Percentiles rank a stretch among this genome's conserved stretches.
These are phyloP conservation scores for Verticillium alfalfae DNA, from an alignment of 2,329 filamentous ascomycete genomes.

Conservation along the genomic window DNA sequence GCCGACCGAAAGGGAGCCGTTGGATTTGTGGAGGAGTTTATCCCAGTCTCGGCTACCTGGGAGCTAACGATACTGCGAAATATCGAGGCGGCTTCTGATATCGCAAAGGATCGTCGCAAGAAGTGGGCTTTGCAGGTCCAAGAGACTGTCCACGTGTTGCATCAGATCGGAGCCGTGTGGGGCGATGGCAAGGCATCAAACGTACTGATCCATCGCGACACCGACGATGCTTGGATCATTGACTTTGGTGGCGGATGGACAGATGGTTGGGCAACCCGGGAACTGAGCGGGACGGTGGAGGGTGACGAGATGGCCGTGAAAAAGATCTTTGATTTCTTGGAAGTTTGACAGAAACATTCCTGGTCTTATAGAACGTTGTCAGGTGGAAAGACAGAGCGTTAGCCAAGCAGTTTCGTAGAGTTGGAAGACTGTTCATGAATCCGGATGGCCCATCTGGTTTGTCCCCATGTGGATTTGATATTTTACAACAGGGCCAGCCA, in stretches of 20 bases:
- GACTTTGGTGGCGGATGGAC: not conserved
- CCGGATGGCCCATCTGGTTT: too few relatives aligned
- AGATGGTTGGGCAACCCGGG: not conserved
- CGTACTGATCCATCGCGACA: not conserved
- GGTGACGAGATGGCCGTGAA: not conserved
- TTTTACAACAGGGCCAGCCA: too few relatives aligned
- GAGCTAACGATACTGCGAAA: not conserved
- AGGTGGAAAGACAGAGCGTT: too few relatives aligned
- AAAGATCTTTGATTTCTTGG: not conserved
- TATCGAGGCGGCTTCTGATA: not conserved
- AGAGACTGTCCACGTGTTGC: not conserved
- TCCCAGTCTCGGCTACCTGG: constrained; percentile 3
- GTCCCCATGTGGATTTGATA: too few relatives aligned
- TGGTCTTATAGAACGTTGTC: too few relatives aligned
- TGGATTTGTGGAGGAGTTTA: constrained; percentile 8
- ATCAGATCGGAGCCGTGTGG: not conserved
- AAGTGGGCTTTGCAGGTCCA: not conserved
- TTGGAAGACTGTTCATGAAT: too few relatives aligned
- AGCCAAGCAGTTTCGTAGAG: too few relatives aligned
- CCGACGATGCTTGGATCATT: not conserved
- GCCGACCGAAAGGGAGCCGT: constrained; percentile 6
- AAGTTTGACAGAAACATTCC: not conserved
- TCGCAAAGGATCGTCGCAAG: not conserved
- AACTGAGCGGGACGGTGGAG: not conserved
- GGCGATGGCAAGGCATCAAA: not conserved